Evolutionary conservation across 345 rosid genomes (phyloP), one percentile per base, ranked within the genome.

Genomic region (Rhodamnia rubescens): DNA sequence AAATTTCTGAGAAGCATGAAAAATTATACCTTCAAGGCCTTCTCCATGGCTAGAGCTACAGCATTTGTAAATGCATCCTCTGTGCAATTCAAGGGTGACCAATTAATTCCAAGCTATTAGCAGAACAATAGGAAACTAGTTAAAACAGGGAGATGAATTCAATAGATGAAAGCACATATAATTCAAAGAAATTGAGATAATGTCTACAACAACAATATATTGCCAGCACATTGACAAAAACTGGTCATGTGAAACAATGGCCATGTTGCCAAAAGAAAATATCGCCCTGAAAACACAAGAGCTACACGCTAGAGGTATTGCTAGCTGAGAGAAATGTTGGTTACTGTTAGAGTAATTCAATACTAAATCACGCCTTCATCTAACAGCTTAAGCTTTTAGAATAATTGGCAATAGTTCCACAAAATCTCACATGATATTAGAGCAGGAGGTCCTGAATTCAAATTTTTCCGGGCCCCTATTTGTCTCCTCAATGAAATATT

Each of bases 21-120:
- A 75, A 85, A 52, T 82, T 85, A 81, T 82, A 96, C 99, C 95
- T 94, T 97, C 91, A 97, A 85, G 47, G 96, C 95, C 84, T 94
- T 95, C 92, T 97, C 99, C 80, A 95, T 90, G 21, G 92, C 95
- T 85, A 93, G 90, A 84, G 94, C 87, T 83, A 94, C 57, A 64
- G 92, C 87, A 88, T 89, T 90, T 59, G 86, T 84, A 86, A 84
- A 89, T 50, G 87, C 92, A 90, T 92, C 93, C 83, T 85, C 99
- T 95, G 87, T 56, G 85, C n/a, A 84, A 86, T 86, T 85, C 85
- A 81, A 90, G n/a, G 44, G 84, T 53, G 75, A 84, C 86, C 85
- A 54, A 44, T 82, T 59, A 64, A 64, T 29, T 64, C 75, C 47
- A 69, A 4, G 80, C 3, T n/a, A 69, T 26, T 69, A 69, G 47